Base-by-base conservation (phyloP, 2,329 filamentous ascomycete species). In the Fusarium siculi region DNA sequence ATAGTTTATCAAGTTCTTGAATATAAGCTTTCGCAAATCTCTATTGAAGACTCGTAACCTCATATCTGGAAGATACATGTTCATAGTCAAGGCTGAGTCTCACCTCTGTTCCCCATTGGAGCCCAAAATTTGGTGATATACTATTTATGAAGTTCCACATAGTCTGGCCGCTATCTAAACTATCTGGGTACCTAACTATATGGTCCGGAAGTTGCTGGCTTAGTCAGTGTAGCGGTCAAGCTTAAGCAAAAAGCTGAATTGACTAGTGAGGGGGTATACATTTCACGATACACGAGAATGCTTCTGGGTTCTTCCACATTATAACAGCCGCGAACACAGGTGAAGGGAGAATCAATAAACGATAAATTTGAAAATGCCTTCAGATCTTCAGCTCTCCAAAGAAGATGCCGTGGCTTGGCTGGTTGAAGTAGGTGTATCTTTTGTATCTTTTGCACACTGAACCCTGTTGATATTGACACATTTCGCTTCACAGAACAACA, bases 401-500 rank as follows among this genome's bases (percentile, higher is more conserved):
- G 19, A 21, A 36, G 59, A 64, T 25, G 61, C 25, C 4, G 42
- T 56, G 16, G 30, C 16, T 3, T 66, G 49, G 49, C 37, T 66
- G 9, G 36, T 57, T 42, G 50, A 65, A 32, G 63, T 42, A 40
- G 18, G 50, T 40, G 21, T 11, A 50, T 25, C 8, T 9, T 21
- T 23, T 39, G 21, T 11, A 50, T 25, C 8, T 9, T 23, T 23
- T 43, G 23, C 21, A 18, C 18, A 19, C 21, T 14, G 39, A 21
- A 54, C 34, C 12, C n/a, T n/a, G 28, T 47, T 25, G 32, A 30
- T 32, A 25, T 37, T 66, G 42, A 64, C 30, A 18, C 5, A 28
- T 21, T 19, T 21, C 10, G 28, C 11, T 10, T 64, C 16, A 11
- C 10, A 66, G 60, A 65, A 65, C 21, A 63, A 65, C 9, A 7